phyloP scores from a whole-genome alignment of 495 filamentous ascomycete species.

The Xeromyces bisporus region DNA sequence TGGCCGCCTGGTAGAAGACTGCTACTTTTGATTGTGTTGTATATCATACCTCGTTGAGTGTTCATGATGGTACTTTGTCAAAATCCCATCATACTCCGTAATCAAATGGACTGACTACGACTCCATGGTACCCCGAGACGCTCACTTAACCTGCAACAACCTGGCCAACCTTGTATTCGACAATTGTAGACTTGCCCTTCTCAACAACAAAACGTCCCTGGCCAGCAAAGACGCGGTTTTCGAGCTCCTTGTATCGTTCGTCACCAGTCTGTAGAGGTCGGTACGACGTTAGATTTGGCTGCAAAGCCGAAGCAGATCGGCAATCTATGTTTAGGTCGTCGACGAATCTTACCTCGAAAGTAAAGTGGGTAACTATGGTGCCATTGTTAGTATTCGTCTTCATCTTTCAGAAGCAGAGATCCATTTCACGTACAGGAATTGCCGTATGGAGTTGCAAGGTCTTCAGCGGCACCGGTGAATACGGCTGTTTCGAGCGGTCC shows the following conservation, averaged over 20 bases:
- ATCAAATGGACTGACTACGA: too few relatives aligned
- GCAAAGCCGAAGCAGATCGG: background rate
- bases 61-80: too few relatives aligned
- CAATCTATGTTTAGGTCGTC: background rate
- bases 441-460: conserved; percentile 37
- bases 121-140: too few relatives aligned
- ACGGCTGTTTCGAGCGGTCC: conserved; percentile 22
- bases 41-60: too few relatives aligned
- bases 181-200: conserved; percentile 32
- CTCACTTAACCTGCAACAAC: conserved; percentile 18
- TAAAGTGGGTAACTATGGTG: conserved; percentile 30
- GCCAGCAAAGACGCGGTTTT: conserved; percentile 36
- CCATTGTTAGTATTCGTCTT: background rate
- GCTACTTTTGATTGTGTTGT: too few relatives aligned
- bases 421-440: conserved; percentile 32
- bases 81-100: too few relatives aligned
- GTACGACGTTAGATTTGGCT: conserved; percentile 1
- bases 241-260: conserved; percentile 32
- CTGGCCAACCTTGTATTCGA: conserved; percentile 45
- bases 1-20: too few relatives aligned
- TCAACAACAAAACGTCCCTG: conserved; percentile 37
- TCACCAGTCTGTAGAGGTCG: conserved; percentile 20
- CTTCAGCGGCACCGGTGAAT: conserved; percentile 24
- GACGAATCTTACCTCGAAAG: conserved; percentile 26
- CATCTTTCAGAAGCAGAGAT: too few relatives aligned